Base-by-base conservation (phyloP, 148 eudicot species). In the Rhododendron molle region DNA sequence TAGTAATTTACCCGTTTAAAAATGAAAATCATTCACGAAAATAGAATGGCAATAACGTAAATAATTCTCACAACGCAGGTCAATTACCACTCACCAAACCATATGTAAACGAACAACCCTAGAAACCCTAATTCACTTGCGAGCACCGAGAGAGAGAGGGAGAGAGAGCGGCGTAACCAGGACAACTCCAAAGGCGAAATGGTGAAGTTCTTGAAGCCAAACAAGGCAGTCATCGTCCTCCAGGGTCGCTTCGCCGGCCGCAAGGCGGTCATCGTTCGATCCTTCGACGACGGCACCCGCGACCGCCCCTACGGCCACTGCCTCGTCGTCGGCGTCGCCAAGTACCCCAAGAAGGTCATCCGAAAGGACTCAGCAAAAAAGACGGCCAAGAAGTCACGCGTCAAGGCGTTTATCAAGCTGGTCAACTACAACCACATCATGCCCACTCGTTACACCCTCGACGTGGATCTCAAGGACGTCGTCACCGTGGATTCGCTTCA, bases 221-320 rank as follows among this genome's bases (percentile, higher is more conserved):
- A 88, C 78, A 89, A 89, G 84, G 91, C 91, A 0, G 91, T 89
- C 47, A 85, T 89, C 73, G 83, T 89, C 78, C 89, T 89, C 32
- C 91, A 89, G 50, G 91, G 91, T 40, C 84, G 87, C 7, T 87
- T 50, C 84, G 91, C 91, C 44, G 91, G 91, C 15, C 84, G 88
- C 1, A 89, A 89, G 80, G 91, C 91, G 0, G 91, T 89, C 1
- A 89, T 89, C 54, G 80, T 87, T 20, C 69, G 79, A 5, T 71
- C 83, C 9, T 89, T 87, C 78, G 91, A 89, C 73, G 91, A 89
- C 43, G 91, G 91, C 6, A 79, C 76, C 0, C 85, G 89, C 46
- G 91, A 89, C 71, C 89, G 91, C 7, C 87, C 85, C 32, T 89
- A 89, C 87, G 91, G 91, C 16, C 91, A 89, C 91, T 89, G 91